phyloP scores from a whole-genome alignment of 805 yeast genomes.

The Candida coleopterorum region DNA sequence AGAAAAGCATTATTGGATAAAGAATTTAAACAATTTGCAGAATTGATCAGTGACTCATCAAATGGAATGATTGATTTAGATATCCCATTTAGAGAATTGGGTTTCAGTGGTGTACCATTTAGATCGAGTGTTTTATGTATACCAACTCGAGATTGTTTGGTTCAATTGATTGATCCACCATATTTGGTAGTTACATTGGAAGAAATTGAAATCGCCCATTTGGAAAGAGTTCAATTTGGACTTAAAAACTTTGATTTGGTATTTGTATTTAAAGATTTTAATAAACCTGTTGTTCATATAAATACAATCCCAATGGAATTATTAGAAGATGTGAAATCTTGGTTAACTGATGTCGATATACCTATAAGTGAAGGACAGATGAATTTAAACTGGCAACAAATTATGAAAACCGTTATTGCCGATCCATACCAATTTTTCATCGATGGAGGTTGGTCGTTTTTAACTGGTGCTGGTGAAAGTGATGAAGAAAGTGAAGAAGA shows the following conservation, averaged over 20 bases:
- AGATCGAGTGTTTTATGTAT: conserved; percentile 90
- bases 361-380: conserved; percentile 93
- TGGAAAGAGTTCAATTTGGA: conserved; percentile 97
- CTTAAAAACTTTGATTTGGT: conserved; percentile 94
- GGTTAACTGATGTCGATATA: conserved; percentile 97
- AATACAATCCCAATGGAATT: conserved; percentile 93
- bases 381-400: conserved; percentile 91
- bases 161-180: conserved; percentile 92
- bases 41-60: conserved; percentile 84
- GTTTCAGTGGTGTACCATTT: conserved; percentile 96
- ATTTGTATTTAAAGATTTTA: conserved; percentile 91
- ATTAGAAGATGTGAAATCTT: conserved; percentile 86
- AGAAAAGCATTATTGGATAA: conserved; percentile 86
- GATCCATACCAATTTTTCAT: conserved; percentile 92
- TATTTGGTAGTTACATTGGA: conserved; percentile 85
- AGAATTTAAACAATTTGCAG: conserved; percentile 86
- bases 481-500: conserved; percentile 59
- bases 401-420: conserved; percentile 87
- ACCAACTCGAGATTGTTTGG: conserved; percentile 96
- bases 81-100: conserved; percentile 91
- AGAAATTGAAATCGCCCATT: conserved; percentile 90
- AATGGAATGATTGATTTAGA: conserved; percentile 83
- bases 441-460: conserved; percentile 95
- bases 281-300: conserved; percentile 81
- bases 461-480: conserved; percentile 82